These are phyloP conservation scores for Leavenworthia alabamica DNA, from an alignment of 345 rosid genomes.

Conservation along the genomic window DNA sequence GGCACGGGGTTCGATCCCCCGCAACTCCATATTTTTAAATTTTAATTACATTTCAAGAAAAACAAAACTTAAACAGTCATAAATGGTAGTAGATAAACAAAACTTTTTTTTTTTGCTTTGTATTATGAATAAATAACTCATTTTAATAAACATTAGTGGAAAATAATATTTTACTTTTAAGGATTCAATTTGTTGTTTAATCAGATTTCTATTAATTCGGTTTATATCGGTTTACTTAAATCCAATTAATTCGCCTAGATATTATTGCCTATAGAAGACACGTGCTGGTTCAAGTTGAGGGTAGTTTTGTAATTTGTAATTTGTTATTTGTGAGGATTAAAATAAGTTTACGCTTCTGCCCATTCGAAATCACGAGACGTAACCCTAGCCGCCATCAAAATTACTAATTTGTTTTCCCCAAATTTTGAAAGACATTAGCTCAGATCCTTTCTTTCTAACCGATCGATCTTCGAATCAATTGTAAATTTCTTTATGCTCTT, in stretches of 20 bases:
- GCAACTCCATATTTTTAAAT: constrained; percentile 68
- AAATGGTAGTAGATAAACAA: too few species aligned
- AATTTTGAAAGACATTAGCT: constrained; percentile 2
- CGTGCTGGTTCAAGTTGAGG: constrained; percentile 12
- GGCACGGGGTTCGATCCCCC: constrained; percentile 87
- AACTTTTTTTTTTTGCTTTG: too few species aligned
- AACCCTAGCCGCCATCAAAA: constrained; percentile 33
- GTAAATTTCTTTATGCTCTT: constrained; percentile 19
- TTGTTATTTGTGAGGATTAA: neutral
- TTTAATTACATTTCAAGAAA: too few species aligned
- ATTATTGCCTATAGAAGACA: neutral
- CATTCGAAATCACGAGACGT: constrained; percentile 9
- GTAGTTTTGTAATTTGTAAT: constrained; percentile 9
- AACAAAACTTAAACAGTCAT: too few species aligned
- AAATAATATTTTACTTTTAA: too few species aligned
- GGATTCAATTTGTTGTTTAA: neutral
- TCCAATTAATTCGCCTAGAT: neutral
- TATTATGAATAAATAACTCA: too few species aligned
- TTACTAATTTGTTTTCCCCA: neutral
- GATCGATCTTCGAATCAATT: constrained; percentile 22
- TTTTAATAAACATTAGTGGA: too few species aligned
- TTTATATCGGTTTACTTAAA: neutral
- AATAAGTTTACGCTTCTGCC: constrained; percentile 25
- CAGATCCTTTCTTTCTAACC: constrained; percentile 22
- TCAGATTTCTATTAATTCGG: neutral